Base-by-base conservation (phyloP, 306 rosid genomes). In the Trichosanthes cucumerina region DNA sequence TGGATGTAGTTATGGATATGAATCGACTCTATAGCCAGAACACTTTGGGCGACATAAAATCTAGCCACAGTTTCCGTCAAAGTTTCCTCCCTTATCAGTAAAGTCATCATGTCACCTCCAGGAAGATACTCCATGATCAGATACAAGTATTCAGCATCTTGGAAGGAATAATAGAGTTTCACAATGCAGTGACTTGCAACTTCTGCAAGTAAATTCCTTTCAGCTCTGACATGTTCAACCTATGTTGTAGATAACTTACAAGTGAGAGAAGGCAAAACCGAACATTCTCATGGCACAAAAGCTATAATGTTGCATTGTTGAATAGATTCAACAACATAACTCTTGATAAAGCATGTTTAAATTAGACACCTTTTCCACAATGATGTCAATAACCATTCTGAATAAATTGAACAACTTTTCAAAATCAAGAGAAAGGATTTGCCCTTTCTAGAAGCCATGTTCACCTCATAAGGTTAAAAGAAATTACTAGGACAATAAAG, bases 21-120 rank as follows among this genome's bases (percentile, higher is more conserved):
- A 83, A 94, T 92, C 62, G 95, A 88, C 82, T 94, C 98, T 72
- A 94, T 89, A 43, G 98, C 98, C 75, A 92, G 77, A 86, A 94
- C 88, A 21, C 92, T 92, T 81, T 94, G 93, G 39, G 91, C 88
- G 52, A 87, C 64, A 76, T 87, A 87, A 80, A 87, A 87, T 81
- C 88, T 85, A n/a, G 97, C 91, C 64, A 94, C 95, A 10, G 88
- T 94, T 87, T 92, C 97, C 1, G 98, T 92, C 89, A 94, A 89
- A 78, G 96, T 90, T 90, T 93, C 98, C 82, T 93, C 98, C 78
- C 97, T 86, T 43, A 93, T 93, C 78, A 93, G 88, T 80, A 93
- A 83, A 76, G 98, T 93, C 98, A 93, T 93, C 88, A 93, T 83
- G 87, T 93, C 98, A 65, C 98, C 98, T 41, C 98, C 98, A 36